phyloP scores from a whole-genome alignment of 1,284 basidiomycete species.

The Marasmius fiardii region DNA sequence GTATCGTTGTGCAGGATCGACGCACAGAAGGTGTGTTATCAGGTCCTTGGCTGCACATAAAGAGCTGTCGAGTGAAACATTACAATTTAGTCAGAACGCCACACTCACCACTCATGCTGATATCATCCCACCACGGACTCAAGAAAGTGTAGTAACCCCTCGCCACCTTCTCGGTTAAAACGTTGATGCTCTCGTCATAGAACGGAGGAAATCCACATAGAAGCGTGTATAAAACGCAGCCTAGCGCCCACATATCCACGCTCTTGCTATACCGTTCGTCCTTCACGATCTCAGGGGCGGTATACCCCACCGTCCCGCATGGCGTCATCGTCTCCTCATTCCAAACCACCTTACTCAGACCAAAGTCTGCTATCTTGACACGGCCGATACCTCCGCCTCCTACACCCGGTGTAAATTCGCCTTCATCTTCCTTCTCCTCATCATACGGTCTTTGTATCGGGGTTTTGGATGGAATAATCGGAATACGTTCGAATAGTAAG shows the following conservation, averaged over 20 bases:
- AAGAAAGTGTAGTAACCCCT: slow-evolving; percentile 98
- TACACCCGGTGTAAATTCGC: slow-evolving; percentile 87
- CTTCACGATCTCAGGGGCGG: slow-evolving; percentile 99
- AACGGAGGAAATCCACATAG: slow-evolving; percentile 99
- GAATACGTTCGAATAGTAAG: slow-evolving; percentile 91
- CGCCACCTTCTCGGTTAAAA: slow-evolving; percentile 98
- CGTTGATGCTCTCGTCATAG: slow-evolving; percentile 98
- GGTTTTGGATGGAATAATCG: slow-evolving; percentile 85
- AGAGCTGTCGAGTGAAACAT: slow-evolving; percentile 13
- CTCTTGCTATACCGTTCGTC: slow-evolving; percentile 98
- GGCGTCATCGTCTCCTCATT: slow-evolving; percentile 99
- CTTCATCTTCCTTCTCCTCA: slow-evolving; percentile 98
- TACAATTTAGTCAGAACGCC: neutral
- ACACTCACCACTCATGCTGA: slow-evolving; percentile 70
- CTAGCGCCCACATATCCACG: slow-evolving; percentile 99
- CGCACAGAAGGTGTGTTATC: slow-evolving; percentile 92
- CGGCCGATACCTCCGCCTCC: slow-evolving; percentile 97
- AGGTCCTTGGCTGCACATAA: slow-evolving; percentile 80
- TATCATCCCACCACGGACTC: slow-evolving; percentile 99
- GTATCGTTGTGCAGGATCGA: slow-evolving; percentile 93
- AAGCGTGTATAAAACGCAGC: slow-evolving; percentile 97
- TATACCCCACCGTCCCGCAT: slow-evolving; percentile 99
- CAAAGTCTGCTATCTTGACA: slow-evolving; percentile 99
- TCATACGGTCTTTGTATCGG: slow-evolving; percentile 86
- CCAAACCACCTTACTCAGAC: slow-evolving; percentile 98